A percentile compares a stretch with the other conserved stretches of the same genome.
Evolutionary conservation across 805 yeast genomes (phyloP).

Genomic region (Scheffersomyces amazonensis): DNA sequence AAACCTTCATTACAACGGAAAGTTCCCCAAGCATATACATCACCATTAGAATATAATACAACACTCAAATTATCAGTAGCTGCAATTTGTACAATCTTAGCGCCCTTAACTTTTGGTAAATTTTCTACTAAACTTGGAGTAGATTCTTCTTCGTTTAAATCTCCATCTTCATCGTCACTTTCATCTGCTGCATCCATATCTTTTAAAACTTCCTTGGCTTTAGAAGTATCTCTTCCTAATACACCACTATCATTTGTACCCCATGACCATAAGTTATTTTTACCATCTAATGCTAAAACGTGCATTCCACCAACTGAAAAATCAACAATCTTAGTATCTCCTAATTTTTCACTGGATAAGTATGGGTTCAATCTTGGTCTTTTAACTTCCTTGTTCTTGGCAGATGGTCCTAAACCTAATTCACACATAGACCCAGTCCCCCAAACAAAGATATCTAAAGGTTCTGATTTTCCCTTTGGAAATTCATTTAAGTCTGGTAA

Average conservation of each 20-base stretch:
- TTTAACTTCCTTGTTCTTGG: conserved; percentile 88
- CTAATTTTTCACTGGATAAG: conserved; percentile 48
- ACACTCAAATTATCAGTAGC: conserved; percentile 93
- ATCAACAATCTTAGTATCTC: conserved; percentile 68
- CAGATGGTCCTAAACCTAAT: conserved; percentile 94
- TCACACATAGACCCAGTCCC: conserved; percentile 98
- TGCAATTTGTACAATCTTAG: conserved; percentile 71
- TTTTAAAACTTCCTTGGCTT: conserved; percentile 57
- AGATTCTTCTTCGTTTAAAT: conserved; percentile 82
- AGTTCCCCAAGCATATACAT: conserved; percentile 97
- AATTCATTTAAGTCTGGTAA: conserved; percentile 44
- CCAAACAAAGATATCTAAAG: conserved; percentile 84
- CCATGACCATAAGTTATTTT: conserved; percentile 94
- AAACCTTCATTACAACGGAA: conserved; percentile 92
- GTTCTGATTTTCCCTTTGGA: conserved; percentile 37
- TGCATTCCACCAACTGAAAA: conserved; percentile 98
- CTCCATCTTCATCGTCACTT: conserved; percentile 76
- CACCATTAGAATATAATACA: conserved; percentile 74
- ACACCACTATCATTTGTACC: conserved; percentile 94
- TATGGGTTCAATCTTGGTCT: conserved; percentile 90
- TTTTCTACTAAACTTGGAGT: conserved; percentile 79
- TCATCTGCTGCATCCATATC: conserved; percentile 54
- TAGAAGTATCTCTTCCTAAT: conserved; percentile 80
- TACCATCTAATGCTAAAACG: conserved; percentile 72
- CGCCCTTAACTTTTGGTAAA: conserved; percentile 42